Evolutionary conservation across 148 eudicot species (phyloP).

Genomic region (Spergularia bocconei): DNA sequence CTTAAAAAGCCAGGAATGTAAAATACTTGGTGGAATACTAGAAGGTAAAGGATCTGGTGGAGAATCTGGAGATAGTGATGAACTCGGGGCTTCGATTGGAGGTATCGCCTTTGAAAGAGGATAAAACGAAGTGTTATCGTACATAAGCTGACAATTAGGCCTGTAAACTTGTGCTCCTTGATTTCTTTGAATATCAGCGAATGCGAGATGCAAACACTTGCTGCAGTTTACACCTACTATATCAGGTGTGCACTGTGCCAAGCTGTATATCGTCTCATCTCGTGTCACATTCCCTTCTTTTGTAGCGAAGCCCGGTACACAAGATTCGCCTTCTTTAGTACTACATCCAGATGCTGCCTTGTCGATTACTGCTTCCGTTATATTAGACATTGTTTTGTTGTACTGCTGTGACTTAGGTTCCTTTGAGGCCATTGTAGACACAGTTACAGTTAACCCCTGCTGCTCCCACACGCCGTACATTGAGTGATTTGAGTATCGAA

Average conservation of each 20-base stretch:
- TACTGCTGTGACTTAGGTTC: not conserved
- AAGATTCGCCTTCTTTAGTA: not conserved
- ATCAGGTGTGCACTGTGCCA: slow-evolving; percentile 26
- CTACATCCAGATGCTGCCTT: not conserved
- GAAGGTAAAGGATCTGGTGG: not conserved
- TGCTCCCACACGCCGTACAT: not conserved
- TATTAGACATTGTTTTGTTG: slow-evolving; percentile 8
- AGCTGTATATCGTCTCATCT: slow-evolving; percentile 13
- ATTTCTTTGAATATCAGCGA: not conserved
- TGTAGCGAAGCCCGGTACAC: slow-evolving; percentile 13
- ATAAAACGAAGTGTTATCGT: slow-evolving; percentile 10
- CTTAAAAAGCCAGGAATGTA: not conserved
- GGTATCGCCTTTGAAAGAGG: not conserved
- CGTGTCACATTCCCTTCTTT: slow-evolving; percentile 7
- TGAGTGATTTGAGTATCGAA: not conserved
- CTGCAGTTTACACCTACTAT: slow-evolving; percentile 18
- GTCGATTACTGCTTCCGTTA: slow-evolving; percentile 11
- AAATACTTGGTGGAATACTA: not conserved
- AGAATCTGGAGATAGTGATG: too few species aligned
- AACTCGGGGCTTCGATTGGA: not conserved
- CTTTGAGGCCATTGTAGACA: not conserved
- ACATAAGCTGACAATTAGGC: slow-evolving; percentile 12
- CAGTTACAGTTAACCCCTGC: too few species aligned
- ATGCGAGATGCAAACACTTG: slow-evolving; percentile 2
- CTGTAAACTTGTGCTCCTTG: slow-evolving; percentile 1